A percentile compares a stretch with the other conserved stretches of the same genome.
Conservation (phyloP, 768 basidiomycete genomes). For the Ramaria sp. region DNA sequence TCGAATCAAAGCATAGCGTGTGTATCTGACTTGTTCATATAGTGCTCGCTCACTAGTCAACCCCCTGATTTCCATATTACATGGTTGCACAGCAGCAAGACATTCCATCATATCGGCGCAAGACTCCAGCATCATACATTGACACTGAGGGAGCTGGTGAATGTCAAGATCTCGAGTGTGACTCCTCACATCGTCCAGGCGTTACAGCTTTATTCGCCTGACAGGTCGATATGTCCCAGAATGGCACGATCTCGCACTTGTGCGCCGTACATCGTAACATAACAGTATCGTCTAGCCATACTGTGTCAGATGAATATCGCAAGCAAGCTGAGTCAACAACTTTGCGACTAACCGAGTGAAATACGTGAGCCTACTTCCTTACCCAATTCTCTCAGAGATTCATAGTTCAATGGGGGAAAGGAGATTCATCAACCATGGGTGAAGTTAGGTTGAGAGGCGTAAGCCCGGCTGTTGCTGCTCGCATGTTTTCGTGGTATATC, state of each 20-base stretch:
- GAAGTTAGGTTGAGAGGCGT: constrained; percentile 40
- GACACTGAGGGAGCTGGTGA: not conserved
- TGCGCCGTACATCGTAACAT: constrained; percentile 39
- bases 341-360: constrained; percentile 28
- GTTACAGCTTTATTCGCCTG: constrained; percentile 48
- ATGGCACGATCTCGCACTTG: constrained; percentile 38
- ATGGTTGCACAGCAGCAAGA: constrained; percentile 62
- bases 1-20: constrained; percentile 37
- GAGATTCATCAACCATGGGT: constrained; percentile 27
- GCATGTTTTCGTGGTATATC: constrained; percentile 59
- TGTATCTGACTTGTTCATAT: constrained; percentile 34
- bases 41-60: constrained; percentile 13
- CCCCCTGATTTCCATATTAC: constrained; percentile 37
- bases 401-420: too few species aligned
- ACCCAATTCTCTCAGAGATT: not conserved
- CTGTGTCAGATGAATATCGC: not conserved
- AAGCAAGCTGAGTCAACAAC: constrained; percentile 2
- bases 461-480: constrained; percentile 30
- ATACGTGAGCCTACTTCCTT: constrained; percentile 53
- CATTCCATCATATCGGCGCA: constrained; percentile 59
- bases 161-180: not conserved
- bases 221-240: constrained; percentile 29
- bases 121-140: constrained; percentile 16
- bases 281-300: constrained; percentile 22
- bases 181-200: too few species aligned